These are phyloP conservation scores for Bipolaris cookei DNA, from an alignment of 2,329 filamentous ascomycete genomes.

Conservation along the genomic window DNA sequence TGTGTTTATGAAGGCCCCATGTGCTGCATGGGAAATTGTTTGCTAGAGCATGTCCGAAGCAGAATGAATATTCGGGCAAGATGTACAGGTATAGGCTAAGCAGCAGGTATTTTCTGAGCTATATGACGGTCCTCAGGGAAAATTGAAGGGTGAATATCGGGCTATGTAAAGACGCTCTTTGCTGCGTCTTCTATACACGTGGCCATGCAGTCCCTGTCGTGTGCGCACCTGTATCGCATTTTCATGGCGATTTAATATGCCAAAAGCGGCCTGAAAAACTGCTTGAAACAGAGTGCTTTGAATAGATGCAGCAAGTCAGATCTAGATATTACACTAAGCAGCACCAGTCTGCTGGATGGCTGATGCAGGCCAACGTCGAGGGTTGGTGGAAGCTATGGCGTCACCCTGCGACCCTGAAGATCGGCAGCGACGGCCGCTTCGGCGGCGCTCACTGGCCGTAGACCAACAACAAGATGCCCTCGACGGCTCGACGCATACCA, in stretches of 20 bases:
- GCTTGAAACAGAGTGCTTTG: not conserved
- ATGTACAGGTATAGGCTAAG: not conserved
- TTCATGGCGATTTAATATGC: not conserved
- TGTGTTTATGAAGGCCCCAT: no score
- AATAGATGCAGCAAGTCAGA: no score
- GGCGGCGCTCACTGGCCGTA: constrained; percentile 6
- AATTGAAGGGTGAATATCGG: not conserved
- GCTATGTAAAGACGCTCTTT: not conserved
- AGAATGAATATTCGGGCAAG: not conserved
- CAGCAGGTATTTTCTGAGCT: not conserved
- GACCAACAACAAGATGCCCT: not conserved
- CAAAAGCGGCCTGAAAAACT: not conserved
- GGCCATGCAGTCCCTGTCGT: not conserved
- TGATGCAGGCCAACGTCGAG: not conserved
- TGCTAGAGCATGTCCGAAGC: not conserved
- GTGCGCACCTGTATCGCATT: not conserved
- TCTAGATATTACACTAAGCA: not conserved
- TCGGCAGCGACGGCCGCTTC: constrained; percentile 4
- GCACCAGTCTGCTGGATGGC: not conserved
- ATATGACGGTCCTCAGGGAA: not conserved
- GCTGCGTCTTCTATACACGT: not conserved
- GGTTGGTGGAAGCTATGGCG: constrained; percentile 4
- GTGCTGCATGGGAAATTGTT: no score
- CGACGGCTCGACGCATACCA: constrained; percentile 19
- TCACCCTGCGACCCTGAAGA: constrained; percentile 7